Base-by-base conservation (phyloP, 208 protist species). In the Porcisia deanei region DNA sequence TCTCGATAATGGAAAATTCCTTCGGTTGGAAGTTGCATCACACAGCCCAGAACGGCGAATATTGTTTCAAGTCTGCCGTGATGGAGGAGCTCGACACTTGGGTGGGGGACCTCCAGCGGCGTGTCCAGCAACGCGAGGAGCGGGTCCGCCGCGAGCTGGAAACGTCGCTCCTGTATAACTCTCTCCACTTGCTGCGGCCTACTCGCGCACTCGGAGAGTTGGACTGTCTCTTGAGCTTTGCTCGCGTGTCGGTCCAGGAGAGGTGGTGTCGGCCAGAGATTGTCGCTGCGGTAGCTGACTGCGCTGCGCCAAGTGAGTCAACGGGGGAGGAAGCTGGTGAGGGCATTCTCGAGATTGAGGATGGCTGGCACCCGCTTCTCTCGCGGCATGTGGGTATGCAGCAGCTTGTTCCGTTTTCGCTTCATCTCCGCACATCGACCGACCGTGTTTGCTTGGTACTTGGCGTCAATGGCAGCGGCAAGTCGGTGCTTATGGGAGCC, bases 401-500 rank as follows among this genome's bases (percentile, higher is more conserved):
- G 34, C 78, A 83, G 22, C 80, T 94, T 0, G 59, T 82, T 2
- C 87, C 91, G 0, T 97, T 93, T 76, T 90, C 86, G 6, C 89
- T 75, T 52, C 49, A 74, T 70, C 86, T 70, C n/a, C 71, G 25
- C 52, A 64, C 55, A 49, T 80, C 59, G 18, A 68, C 58, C 0
- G 77, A 92, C 22, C 87, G 88, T 10, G 73, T 96, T 47, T 92
- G 85, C 69, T 71, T 98, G 10, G 70, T 98, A 6, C 91, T 91
- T 7, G 96, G 97, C 22, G 82, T 88, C 3, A 98, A 98, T 81
- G 88, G 90, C 43, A 97, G 92, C 71, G 97, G 97, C 6, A 99
- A 99, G 78, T 97, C 95, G 10, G 84, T 98, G 1, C 91, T 98
- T 34, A 85, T 99, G 20, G 88, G 88, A 58, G 91, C 98, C n/a